phyloP scores from a whole-genome alignment of 2,329 filamentous ascomycete species.

The Microsporum audouinii region DNA sequence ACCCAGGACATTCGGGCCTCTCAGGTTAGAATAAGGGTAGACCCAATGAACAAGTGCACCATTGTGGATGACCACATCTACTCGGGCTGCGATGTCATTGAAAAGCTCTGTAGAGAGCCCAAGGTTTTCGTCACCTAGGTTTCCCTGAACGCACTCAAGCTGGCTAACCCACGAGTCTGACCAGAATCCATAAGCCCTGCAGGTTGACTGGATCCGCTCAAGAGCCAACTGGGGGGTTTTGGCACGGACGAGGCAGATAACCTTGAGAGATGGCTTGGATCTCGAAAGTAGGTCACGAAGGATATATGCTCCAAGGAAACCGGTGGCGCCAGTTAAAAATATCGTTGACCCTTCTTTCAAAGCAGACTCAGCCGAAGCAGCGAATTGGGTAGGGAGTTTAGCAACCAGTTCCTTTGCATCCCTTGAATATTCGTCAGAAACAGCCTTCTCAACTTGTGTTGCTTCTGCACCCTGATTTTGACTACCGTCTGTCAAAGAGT shows the following conservation, averaged over 20 bases:
- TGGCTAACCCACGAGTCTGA: slow-evolving; percentile 43
- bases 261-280: slow-evolving; percentile 42
- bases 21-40: slow-evolving; percentile 60
- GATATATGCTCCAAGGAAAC: slow-evolving; percentile 76
- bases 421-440: slow-evolving; percentile 40
- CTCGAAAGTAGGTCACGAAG: slow-evolving; percentile 61
- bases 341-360: slow-evolving; percentile 43
- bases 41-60: slow-evolving; percentile 74
- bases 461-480: slow-evolving; percentile 10
- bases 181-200: slow-evolving; percentile 72
- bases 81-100: slow-evolving; percentile 52
- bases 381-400: slow-evolving; percentile 39
- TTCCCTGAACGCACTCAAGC: slow-evolving; percentile 59
- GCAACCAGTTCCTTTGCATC: slow-evolving; percentile 39
- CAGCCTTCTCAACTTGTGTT: slow-evolving; percentile 21
- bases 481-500: slow-evolving; percentile 33
- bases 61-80: slow-evolving; percentile 71
- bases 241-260: slow-evolving; percentile 67
- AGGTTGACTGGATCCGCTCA: slow-evolving; percentile 54
- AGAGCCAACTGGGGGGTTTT: slow-evolving; percentile 50
- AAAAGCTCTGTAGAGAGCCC: slow-evolving; percentile 58
- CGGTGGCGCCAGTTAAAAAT: slow-evolving; percentile 80
- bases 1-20: slow-evolving; percentile 64
- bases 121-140: slow-evolving; percentile 60
- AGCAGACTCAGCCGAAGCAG: slow-evolving; percentile 24